A percentile compares a stretch with the other conserved stretches of the same genome.
Evolutionary conservation across 2,329 filamentous ascomycete species (phyloP).

Genomic region (Nemania bipapillata): DNA sequence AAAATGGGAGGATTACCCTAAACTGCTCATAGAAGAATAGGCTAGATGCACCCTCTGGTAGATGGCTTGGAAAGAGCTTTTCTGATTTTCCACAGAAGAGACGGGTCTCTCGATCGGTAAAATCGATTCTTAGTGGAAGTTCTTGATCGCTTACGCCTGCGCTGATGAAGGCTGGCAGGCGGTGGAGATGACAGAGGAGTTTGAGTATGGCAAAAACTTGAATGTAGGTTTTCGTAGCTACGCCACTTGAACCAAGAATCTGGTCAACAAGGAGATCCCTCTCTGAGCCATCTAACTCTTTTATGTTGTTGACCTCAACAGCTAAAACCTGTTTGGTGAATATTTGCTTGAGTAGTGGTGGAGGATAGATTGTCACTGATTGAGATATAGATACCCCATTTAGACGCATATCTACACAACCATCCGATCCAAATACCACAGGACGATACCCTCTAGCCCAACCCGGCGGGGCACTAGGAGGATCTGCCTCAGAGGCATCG

Average conservation of each 20-base stretch:
- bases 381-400: no score
- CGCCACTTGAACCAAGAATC: background rate
- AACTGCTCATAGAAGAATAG: background rate
- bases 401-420: no score
- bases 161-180: background rate
- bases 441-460: no score
- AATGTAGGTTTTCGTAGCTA: background rate
- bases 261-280: background rate
- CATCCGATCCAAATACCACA: no score
- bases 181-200: background rate
- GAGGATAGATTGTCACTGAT: no score
- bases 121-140: background rate
- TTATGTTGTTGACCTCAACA: background rate
- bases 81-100: background rate
- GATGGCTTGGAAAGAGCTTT: background rate
- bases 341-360: background rate
- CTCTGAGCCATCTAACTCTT: background rate
- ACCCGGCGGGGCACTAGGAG: no score
- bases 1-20: background rate
- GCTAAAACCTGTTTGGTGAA: background rate
- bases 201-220: conserved; percentile 14
- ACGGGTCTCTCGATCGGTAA: no score
- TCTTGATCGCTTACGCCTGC: background rate
- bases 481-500: no score
- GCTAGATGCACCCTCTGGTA: background rate